phyloP scores from a whole-genome alignment of 345 rosid genomes.

The Populus nigra region DNA sequence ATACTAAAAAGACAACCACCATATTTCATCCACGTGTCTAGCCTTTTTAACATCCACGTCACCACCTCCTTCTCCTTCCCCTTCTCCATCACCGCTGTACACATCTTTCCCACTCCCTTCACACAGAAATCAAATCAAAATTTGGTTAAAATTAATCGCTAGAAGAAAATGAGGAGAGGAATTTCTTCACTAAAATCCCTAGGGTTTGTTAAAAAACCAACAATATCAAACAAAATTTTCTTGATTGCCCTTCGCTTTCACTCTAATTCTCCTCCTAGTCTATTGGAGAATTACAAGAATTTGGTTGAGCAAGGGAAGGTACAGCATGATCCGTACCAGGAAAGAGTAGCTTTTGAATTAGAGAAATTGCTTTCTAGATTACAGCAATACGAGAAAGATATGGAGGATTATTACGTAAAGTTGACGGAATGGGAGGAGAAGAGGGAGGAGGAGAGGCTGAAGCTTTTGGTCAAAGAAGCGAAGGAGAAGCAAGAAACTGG shows the following conservation, averaged over 20 bases:
- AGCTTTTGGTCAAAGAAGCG: conserved; percentile 76
- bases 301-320: conserved; percentile 72
- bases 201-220: conserved; percentile 10
- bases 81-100: neutral
- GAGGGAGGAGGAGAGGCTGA: conserved; percentile 64
- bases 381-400: conserved; percentile 75
- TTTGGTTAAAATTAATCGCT: too few relatives aligned
- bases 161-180: neutral
- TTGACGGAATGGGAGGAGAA: conserved; percentile 74
- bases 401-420: conserved; percentile 79
- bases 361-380: conserved; percentile 66
- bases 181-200: conserved; percentile 28
- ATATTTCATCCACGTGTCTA: conserved; percentile 1
- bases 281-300: conserved; percentile 48
- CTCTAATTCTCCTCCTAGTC: conserved; percentile 41
- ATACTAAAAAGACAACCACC: too few relatives aligned
- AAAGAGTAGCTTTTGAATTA: conserved; percentile 61
- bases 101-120: neutral
- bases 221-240: conserved; percentile 17
- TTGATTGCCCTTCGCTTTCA: conserved; percentile 32
- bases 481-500: conserved; percentile 50
- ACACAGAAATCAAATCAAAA: too few relatives aligned
- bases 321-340: conserved; percentile 74
- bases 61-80: neutral
- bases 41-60: conserved; percentile 1